A percentile compares a stretch with the other conserved stretches of the same genome.
Evolutionary conservation across 805 yeast species (phyloP).

Genomic region (Tetrapisispora iriomotensis): DNA sequence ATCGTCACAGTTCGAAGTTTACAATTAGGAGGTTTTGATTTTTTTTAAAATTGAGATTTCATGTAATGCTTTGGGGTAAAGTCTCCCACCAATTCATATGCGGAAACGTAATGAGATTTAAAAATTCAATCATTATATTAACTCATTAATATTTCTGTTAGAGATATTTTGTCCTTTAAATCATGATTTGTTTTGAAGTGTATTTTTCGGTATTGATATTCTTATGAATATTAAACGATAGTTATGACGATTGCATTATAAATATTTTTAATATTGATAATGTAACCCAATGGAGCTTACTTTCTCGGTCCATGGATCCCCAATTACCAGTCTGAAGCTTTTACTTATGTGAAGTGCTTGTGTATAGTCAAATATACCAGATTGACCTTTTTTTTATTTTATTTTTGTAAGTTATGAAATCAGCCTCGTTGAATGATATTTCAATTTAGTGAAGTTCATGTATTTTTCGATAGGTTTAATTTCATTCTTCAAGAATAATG

Average conservation of each 20-base stretch:
- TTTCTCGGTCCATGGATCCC: slow-evolving; percentile 56
- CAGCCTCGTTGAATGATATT: background rate
- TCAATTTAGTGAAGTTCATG: slow-evolving; percentile 4
- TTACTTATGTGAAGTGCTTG: slow-evolving; percentile 20
- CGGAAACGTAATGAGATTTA: slow-evolving; percentile 50
- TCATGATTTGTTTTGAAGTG: slow-evolving; percentile 7
- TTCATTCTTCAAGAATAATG: background rate
- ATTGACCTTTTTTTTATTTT: slow-evolving; percentile 22
- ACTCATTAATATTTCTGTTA: slow-evolving; percentile 25
- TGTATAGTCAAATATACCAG: slow-evolving; percentile 64
- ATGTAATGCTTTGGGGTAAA: slow-evolving; percentile 66
- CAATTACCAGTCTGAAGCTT: slow-evolving; percentile 22
- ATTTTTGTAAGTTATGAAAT: background rate
- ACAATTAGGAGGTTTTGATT: slow-evolving; percentile 37
- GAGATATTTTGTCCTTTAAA: slow-evolving; percentile 14
- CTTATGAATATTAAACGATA: slow-evolving; percentile 49
- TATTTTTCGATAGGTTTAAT: background rate
- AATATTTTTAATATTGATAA: slow-evolving; percentile 10
- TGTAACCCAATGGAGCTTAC: slow-evolving; percentile 83
- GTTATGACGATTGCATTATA: slow-evolving; percentile 55
- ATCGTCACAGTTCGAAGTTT: slow-evolving; percentile 63
- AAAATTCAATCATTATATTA: slow-evolving; percentile 30
- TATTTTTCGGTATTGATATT: slow-evolving; percentile 53
- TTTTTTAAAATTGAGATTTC: slow-evolving; percentile 13
- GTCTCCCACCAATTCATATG: slow-evolving; percentile 66